Base-by-base conservation (phyloP, 2,329 filamentous ascomycete species). In the Madurella mycetomatis region DNA sequence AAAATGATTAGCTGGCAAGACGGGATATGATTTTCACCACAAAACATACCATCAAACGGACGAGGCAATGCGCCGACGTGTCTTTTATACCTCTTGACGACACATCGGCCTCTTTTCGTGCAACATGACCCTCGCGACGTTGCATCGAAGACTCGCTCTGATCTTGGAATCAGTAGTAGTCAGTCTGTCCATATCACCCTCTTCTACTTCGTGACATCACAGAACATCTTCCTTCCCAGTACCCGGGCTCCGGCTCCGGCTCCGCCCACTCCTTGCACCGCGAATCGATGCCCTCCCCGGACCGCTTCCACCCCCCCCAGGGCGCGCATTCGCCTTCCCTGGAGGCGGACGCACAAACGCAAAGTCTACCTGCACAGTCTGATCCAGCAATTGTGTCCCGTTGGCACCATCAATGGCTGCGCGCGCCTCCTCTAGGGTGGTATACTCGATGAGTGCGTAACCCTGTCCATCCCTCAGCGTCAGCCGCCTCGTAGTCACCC, bases 351-450 rank as follows among this genome's bases (percentile, higher is more conserved):
- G 77, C 55, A 94, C 89, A 68, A 94, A 94, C 1, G 88, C 90
- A 71, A 91, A 94, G 73, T 94, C 89, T 57, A 92, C 88, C 55
- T 81, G 75, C 60, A 94, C 80, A 8, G 86, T 90, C 77, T 94
- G 88, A 64, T 94, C 89, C 43, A 94, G 80, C 53, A 94, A 75
- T 70, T 92, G 88, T 41, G 85, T 83, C 59, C 84, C 77, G 70
- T 94, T 82, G n/a, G 87, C 86, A 64, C 84, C 86, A 69, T 90
- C 85, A 65, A 94, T 90, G 43, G 89, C 89, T n/a, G 86, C 87
- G 60, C 86, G 83, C 13, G 89, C 89, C 70, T 94, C 89, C 60
- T 85, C 80, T 41, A 91, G 76, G 1, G 88, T 92, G 1, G 87
- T 78, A 71, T 91, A 94, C 69, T 94, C 90, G 69, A 94, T 92